Percentiles rank a stretch among this genome's conserved stretches.
Conservation (phyloP, 768 basidiomycete genomes). For the Pleurotus tuber-regium region DNA sequence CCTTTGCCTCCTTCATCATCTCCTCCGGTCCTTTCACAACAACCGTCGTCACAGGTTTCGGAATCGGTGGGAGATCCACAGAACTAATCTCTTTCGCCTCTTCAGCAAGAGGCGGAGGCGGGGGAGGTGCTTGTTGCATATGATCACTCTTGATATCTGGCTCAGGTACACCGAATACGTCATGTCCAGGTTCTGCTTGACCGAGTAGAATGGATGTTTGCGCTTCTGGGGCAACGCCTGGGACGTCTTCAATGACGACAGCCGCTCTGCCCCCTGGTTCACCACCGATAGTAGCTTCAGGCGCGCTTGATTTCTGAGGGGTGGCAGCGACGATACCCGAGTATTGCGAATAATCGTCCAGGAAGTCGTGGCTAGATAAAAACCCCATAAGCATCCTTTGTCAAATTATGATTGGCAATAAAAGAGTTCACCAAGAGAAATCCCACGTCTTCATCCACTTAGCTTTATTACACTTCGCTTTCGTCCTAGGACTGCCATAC, state of each 20-base stretch:
- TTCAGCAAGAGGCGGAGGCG: constrained; percentile 16
- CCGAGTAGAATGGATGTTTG: constrained; percentile 41
- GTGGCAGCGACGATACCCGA: constrained; percentile 32
- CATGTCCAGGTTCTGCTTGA: constrained; percentile 69
- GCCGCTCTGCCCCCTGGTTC: constrained; percentile 53
- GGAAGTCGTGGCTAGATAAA: constrained; percentile 67
- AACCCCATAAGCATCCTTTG: too few relatives aligned
- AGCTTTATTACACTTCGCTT: constrained; percentile 64
- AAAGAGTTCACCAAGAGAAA: constrained; percentile 78
- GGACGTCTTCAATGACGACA: constrained; percentile 50
- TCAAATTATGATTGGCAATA: too few relatives aligned
- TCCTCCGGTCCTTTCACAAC: constrained; percentile 3
- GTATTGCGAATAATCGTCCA: constrained; percentile 62
- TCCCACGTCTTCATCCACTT: constrained; percentile 96
- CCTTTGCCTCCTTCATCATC: constrained; percentile 8
- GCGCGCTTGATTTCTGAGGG: constrained; percentile 30
- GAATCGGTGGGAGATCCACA: constrained; percentile 20
- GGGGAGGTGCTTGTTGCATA: constrained; percentile 12
- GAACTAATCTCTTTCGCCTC: constrained; percentile 38
- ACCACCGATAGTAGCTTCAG: constrained; percentile 48
- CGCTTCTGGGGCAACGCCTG: constrained; percentile 19
- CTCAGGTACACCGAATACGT: constrained; percentile 58
- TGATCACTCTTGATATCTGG: constrained; percentile 48
- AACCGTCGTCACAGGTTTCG: constrained; percentile 1
- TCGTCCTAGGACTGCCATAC: constrained; percentile 90